A percentile compares a stretch with the other conserved stretches of the same genome.
These are phyloP conservation scores for Gremmenia infestans DNA, from an alignment of 2,329 filamentous ascomycete genomes.

Conservation along the genomic window DNA sequence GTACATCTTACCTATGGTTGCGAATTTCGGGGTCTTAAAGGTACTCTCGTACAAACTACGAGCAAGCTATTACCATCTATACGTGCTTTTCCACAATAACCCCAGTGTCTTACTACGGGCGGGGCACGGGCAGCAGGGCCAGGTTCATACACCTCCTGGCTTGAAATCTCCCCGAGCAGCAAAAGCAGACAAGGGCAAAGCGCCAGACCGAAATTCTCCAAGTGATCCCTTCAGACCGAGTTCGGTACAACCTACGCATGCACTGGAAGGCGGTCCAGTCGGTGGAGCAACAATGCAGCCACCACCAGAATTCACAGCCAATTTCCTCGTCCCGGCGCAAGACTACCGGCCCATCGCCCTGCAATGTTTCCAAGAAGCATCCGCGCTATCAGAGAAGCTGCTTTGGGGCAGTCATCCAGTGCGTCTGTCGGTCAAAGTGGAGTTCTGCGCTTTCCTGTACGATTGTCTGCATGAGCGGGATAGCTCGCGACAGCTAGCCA, in stretches of 20 bases:
- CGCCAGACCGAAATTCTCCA: slow-evolving; percentile 21
- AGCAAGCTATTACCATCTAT: slow-evolving; percentile 94
- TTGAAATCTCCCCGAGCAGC: slow-evolving; percentile 24
- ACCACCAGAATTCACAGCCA: slow-evolving; percentile 45
- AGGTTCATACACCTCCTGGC: slow-evolving; percentile 37
- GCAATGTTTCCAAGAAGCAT: slow-evolving; percentile 74
- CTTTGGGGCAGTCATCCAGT: slow-evolving; percentile 87
- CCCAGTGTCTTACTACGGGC: slow-evolving; percentile 53
- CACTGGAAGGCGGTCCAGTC: slow-evolving; percentile 42
- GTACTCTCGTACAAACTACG: slow-evolving; percentile 88
- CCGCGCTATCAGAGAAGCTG: slow-evolving; percentile 65
- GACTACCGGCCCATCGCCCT: slow-evolving; percentile 82
- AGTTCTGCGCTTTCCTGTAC: slow-evolving; percentile 89
- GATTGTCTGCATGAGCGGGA: slow-evolving; percentile 84
- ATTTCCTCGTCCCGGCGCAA: slow-evolving; percentile 72
- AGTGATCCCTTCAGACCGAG: slow-evolving; percentile 21
- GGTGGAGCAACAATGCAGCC: slow-evolving; percentile 35
- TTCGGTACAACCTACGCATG: slow-evolving; percentile 31
- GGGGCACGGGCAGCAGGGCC: slow-evolving; percentile 8
- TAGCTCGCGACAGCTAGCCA: slow-evolving; percentile 69
- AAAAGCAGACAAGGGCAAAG: slow-evolving; percentile 30
- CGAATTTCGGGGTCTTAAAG: slow-evolving; percentile 73
- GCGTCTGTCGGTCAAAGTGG: slow-evolving; percentile 82
- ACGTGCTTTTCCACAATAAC: slow-evolving; percentile 91
- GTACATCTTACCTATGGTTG: slow-evolving; percentile 81